These are phyloP conservation scores for Fonsecaea multimorphosa DNA, from an alignment of 2,329 filamentous ascomycete genomes.

Conservation along the genomic window DNA sequence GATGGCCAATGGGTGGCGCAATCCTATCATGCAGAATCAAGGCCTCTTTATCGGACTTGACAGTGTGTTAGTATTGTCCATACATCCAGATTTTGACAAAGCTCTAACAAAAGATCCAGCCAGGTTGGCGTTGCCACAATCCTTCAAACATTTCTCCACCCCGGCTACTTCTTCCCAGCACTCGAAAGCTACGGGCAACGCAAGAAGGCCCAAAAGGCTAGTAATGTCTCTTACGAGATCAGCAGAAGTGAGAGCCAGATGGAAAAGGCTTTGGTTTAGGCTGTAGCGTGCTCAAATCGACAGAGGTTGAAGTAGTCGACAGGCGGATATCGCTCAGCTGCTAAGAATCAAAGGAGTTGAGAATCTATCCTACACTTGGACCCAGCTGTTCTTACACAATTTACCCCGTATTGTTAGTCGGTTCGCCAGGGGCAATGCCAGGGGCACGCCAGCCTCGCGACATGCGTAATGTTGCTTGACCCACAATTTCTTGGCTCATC, in stretches of 20 bases:
- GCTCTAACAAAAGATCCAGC: neutral
- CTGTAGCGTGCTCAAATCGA: neutral
- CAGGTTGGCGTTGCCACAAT: conserved; percentile 27
- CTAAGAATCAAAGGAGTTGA: neutral
- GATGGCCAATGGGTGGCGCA: conserved; percentile 55
- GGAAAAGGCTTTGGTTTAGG: neutral
- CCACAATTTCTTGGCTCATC: conserved; percentile 10
- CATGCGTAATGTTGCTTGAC: neutral
- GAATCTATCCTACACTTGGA: neutral
- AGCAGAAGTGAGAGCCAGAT: neutral
- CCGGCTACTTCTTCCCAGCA: conserved; percentile 32
- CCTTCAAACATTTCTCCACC: conserved; percentile 34
- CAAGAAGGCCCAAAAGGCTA: conserved; percentile 9
- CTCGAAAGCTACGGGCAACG: conserved; percentile 2
- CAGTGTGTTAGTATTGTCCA: conserved; percentile 42
- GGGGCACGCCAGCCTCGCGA: neutral
- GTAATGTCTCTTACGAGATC: neutral
- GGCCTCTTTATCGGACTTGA: conserved; percentile 58
- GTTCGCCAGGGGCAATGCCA: neutral
- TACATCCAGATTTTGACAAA: neutral
- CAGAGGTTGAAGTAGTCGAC: neutral
- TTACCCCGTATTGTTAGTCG: neutral
- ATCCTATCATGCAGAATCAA: conserved; percentile 56
- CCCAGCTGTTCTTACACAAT: neutral
- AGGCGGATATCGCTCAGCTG: neutral